phyloP scores from a whole-genome alignment of 441 rosid species.

The Gossypium schwendimanii region DNA sequence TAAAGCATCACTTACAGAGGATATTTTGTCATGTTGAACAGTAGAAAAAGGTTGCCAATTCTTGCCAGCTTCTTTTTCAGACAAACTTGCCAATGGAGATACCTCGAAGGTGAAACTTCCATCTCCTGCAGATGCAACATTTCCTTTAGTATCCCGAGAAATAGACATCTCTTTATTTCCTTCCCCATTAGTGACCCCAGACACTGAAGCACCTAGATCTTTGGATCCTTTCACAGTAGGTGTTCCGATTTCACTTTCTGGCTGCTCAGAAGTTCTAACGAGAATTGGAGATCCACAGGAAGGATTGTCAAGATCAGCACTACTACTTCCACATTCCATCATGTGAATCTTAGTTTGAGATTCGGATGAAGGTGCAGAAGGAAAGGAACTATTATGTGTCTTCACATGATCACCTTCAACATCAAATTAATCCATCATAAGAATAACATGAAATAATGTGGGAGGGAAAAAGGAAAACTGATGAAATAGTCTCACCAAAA shows the following conservation, averaged over 20 bases:
- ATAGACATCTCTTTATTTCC: conserved; percentile 23
- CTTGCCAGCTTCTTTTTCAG: conserved; percentile 36
- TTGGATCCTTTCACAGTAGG: conserved; percentile 29
- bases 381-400: conserved; percentile 17
- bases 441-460: conserved; percentile 1
- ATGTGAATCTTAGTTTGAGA: conserved; percentile 24
- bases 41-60: conserved; percentile 40
- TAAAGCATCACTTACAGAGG: conserved; percentile 32
- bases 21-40: conserved; percentile 29
- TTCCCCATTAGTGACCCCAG: conserved; percentile 25
- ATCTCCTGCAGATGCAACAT: conserved; percentile 38
- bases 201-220: conserved; percentile 27
- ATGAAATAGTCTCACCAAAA: conserved; percentile 1
- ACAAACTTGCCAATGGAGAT: conserved; percentile 24
- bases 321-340: conserved; percentile 28
- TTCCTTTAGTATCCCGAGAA: conserved; percentile 36
- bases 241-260: conserved; percentile 28
- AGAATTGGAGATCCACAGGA: conserved; percentile 39
- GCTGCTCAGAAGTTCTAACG: conserved; percentile 32
- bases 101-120: conserved; percentile 55
- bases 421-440: conserved; percentile 8
- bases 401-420: conserved; percentile 27
- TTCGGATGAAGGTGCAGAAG: conserved; percentile 27
- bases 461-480: not conserved
- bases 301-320: conserved; percentile 34